Evolutionary conservation across 805 yeast species (phyloP).

Genomic region (Torulaspora indica): DNA sequence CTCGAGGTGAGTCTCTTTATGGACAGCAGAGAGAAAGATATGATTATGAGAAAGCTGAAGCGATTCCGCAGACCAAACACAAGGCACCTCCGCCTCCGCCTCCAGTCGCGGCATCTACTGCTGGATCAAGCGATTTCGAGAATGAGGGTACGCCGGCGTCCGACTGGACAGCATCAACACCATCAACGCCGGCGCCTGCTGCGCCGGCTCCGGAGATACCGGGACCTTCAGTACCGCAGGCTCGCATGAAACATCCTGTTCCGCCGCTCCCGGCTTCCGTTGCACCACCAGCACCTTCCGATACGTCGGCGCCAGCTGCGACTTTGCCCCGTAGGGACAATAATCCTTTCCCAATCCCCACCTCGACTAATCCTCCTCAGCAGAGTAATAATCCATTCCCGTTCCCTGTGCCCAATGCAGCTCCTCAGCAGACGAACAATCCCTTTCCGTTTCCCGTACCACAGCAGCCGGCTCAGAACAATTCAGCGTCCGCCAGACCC

Average conservation of each 20-base stretch:
- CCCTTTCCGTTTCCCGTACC: conserved; percentile 17
- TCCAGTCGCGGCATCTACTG: conserved; percentile 32
- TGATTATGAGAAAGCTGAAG: conserved; percentile 26
- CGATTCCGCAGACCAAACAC: conserved; percentile 34
- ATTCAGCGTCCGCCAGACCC: conserved; percentile 15
- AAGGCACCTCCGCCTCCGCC: conserved; percentile 46
- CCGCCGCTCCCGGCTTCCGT: conserved; percentile 19
- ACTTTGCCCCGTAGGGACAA: conserved; percentile 5
- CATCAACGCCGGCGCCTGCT: conserved; percentile 17
- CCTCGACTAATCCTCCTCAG: conserved; percentile 11
- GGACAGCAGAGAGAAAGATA: conserved; percentile 33
- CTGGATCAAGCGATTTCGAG: conserved; percentile 17
- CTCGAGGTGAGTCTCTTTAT: conserved; percentile 35
- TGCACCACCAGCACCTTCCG: conserved; percentile 11
- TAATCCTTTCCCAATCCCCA: conserved; percentile 22
- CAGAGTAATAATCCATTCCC: conserved; percentile 18
- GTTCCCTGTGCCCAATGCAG: conserved; percentile 16
- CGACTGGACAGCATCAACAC: conserved; percentile 21
- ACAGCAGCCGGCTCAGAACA: no score
- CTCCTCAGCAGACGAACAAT: conserved; percentile 6
- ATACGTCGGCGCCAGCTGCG: conserved; percentile 8
- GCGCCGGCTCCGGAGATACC: conserved; percentile 17
- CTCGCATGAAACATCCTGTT: conserved; percentile 19
- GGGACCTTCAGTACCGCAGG: conserved; percentile 11
- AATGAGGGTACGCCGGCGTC: conserved; percentile 19